Base-by-base conservation (phyloP, 2,329 filamentous ascomycete genomes). In the Beauveria brongniartii region DNA sequence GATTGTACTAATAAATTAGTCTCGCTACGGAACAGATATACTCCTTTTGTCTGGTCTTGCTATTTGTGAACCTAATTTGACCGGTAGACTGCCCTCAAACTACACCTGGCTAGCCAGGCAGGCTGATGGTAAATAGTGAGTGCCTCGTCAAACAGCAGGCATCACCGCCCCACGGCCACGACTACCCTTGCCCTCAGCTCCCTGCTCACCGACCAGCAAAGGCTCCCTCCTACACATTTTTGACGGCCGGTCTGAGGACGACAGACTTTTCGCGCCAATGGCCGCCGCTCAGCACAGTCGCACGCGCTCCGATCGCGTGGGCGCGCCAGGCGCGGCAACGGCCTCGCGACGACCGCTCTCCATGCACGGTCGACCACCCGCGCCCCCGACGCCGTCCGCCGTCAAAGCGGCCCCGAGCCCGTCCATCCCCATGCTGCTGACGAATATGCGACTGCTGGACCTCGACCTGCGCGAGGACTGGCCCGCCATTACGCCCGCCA, bases 401-500 rank as follows among this genome's bases (percentile, higher is more conserved):
- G 20, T 34, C 26, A 54, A 47, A 28, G 16, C 28, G 12, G 22
- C 37, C 16, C 53, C 53, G 12, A 48, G 22, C 44, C 20, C 52
- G 2, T n/a, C 55, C 7, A 52, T 62, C 7, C 47, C 37, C 40
- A 41, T 34, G n/a, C 94, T 97, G 71, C 77, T 96, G 57, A 91
- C 88, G 41, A 96, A 96, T 70, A 75, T 97, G 46, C 88, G 87
- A 44, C 82, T 97, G 3, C 81, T 99, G 28, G 85, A 95, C 68
- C 82, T 97, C 34, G 89, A 96, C 68, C 77, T 82, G 55, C 81
- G 81, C 0, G 78, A 84, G 1, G 91, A 95, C 74, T 97, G 92
- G 90, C 93, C 93, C 0, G 80, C 76, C 20, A 89, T 97, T 61
- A 86, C 83, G 1, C 71, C 80, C 0, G 80, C 87, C 55, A 89